These are phyloP conservation scores for Bromus sterilis DNA, from an alignment of 176 grass and related monocot genomes.

Conservation along the genomic window DNA sequence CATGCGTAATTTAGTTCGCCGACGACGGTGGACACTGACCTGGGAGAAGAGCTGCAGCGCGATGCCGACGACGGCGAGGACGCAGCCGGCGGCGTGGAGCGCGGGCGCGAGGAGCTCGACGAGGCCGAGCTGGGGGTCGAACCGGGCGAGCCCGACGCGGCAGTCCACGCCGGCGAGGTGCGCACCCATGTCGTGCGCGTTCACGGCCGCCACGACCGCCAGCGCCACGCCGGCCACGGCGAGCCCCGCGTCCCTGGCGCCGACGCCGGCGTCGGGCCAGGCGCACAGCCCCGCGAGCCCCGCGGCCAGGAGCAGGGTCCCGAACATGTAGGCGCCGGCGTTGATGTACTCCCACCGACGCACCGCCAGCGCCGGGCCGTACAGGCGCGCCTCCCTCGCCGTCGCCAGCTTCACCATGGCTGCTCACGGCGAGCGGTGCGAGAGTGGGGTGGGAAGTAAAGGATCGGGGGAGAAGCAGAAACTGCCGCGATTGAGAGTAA, in stretches of 20 bases:
- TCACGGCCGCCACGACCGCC: slow-evolving; percentile 33
- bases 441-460: not conserved
- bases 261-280: not conserved
- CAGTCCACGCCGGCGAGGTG: slow-evolving; percentile 66
- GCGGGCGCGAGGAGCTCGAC: slow-evolving; percentile 73
- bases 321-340: slow-evolving; percentile 52
- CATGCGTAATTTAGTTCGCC: not conserved
- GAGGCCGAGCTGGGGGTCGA: slow-evolving; percentile 67
- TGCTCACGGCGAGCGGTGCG: not conserved
- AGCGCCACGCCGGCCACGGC: slow-evolving; percentile 30
- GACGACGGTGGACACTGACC: not conserved
- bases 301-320: slow-evolving; percentile 39
- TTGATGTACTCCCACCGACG: slow-evolving; percentile 81
- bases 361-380: slow-evolving; percentile 38
- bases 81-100: slow-evolving; percentile 37
- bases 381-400: slow-evolving; percentile 68
- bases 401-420: slow-evolving; percentile 82
- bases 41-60: slow-evolving; percentile 22
- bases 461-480: too few relatives aligned
- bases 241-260: slow-evolving; percentile 16
- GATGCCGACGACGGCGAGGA: slow-evolving; percentile 33
- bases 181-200: slow-evolving; percentile 68
- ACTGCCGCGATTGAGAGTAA: not conserved
- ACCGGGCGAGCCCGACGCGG: slow-evolving; percentile 38
- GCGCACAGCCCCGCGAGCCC: slow-evolving; percentile 26